Evolutionary conservation across 768 basidiomycete species (phyloP).

Genomic region (Crassisporium funariophilum): DNA sequence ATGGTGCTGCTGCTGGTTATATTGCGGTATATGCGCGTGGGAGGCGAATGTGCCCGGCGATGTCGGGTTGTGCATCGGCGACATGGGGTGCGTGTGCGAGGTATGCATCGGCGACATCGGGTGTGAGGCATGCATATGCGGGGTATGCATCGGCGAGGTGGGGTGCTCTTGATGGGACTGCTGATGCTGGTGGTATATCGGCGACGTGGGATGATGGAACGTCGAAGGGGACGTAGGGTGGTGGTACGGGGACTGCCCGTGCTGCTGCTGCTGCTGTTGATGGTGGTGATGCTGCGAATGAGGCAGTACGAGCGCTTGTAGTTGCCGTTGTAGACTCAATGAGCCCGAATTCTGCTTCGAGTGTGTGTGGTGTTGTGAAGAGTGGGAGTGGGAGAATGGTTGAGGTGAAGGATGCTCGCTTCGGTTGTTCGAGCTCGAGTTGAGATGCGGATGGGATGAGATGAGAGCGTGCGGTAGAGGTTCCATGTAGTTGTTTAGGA

Average conservation of each 20-base stretch:
- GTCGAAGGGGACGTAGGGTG: constrained; percentile 10
- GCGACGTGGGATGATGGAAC: constrained; percentile 7
- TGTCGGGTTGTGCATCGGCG: not conserved
- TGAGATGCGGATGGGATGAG: constrained; percentile 10
- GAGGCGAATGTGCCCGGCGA: constrained; percentile 1
- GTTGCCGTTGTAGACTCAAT: constrained; percentile 15
- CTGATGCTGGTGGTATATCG: not conserved
- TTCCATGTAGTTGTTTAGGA: constrained; percentile 28
- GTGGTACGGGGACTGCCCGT: constrained; percentile 8
- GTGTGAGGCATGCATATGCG: constrained; percentile 18
- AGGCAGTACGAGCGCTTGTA: constrained; percentile 15
- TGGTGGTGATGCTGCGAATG: constrained; percentile 7
- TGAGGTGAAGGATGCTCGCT: constrained; percentile 7
- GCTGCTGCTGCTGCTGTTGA: constrained; percentile 14
- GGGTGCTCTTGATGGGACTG: constrained; percentile 9
- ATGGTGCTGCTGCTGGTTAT: constrained; percentile 7
- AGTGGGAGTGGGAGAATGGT: constrained; percentile 12
- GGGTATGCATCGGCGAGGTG: constrained; percentile 11
- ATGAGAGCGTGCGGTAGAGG: constrained; percentile 26
- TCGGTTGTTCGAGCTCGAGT: not conserved
- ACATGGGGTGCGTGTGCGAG: not conserved
- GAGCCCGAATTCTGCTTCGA: constrained; percentile 7
- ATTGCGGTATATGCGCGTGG: too few relatives aligned
- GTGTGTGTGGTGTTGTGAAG: constrained; percentile 3
- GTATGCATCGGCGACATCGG: constrained; percentile 11